phyloP scores from a whole-genome alignment of 148 eudicot genomes.

The Diospyros lotus region DNA sequence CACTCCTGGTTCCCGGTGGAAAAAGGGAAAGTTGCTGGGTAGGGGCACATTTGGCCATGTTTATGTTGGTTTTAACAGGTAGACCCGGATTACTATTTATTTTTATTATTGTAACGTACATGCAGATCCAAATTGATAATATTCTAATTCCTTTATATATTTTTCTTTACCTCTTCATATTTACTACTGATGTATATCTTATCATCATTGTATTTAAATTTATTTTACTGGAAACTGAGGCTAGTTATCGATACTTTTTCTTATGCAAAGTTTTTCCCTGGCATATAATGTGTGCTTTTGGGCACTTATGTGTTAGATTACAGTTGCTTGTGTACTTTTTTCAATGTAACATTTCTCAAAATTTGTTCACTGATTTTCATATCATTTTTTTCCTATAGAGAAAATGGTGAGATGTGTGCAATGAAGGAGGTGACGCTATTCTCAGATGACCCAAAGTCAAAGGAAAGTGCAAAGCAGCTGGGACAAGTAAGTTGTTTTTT shows the following conservation, averaged over 20 bases:
- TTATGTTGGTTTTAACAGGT: conserved; percentile 95
- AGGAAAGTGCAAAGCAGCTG: conserved; percentile 94
- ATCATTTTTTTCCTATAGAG: conserved; percentile 35
- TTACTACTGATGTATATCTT: neutral
- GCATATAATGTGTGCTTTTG: neutral
- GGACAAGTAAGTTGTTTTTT: conserved; percentile 54
- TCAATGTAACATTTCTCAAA: neutral
- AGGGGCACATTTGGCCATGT: conserved; percentile 99
- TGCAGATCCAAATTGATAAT: conserved; percentile 29
- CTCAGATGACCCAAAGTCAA: conserved; percentile 89
- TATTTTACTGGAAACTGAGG: neutral
- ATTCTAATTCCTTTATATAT: neutral
- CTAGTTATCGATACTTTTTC: neutral
- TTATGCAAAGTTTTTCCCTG: neutral
- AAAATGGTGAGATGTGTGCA: conserved; percentile 98
- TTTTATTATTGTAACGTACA: conserved; percentile 17
- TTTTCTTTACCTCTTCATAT: conserved; percentile 2
- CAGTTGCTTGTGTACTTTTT: conserved; percentile 3
- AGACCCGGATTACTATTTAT: neutral
- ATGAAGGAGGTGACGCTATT: conserved; percentile 98
- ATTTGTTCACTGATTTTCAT: neutral
- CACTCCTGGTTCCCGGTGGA: conserved; percentile 88
- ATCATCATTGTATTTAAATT: neutral
- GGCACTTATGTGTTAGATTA: neutral
- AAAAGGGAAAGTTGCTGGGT: conserved; percentile 84